Percentiles rank a stretch among this genome's conserved stretches.
These are phyloP conservation scores for Russula sp. DNA, from an alignment of 768 basidiomycete species.

Conservation along the genomic window DNA sequence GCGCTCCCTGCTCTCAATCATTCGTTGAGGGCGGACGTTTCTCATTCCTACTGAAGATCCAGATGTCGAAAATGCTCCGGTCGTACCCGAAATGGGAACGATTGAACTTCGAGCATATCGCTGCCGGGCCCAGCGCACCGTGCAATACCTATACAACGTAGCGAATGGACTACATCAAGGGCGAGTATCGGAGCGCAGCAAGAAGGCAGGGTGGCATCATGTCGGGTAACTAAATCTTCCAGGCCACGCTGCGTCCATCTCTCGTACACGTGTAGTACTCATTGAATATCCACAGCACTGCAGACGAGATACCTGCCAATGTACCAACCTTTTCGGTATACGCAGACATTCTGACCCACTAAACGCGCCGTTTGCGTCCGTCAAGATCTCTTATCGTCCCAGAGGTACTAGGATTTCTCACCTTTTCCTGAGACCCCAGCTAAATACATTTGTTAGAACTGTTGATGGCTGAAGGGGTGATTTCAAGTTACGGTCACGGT, in stretches of 20 bases:
- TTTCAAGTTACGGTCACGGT: not conserved
- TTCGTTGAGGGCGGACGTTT: not conserved
- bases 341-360: conserved; percentile 1
- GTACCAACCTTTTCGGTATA: not conserved
- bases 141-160: too few relatives aligned
- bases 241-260: not conserved
- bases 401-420: conserved; percentile 6
- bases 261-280: not conserved
- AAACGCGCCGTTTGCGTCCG: not conserved
- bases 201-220: conserved; percentile 27
- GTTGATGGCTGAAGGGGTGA: conserved; percentile 22
- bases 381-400: conserved; percentile 24
- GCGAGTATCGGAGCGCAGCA: conserved; percentile 23
- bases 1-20: not conserved
- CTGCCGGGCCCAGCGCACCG: not conserved
- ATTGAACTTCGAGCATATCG: conserved; percentile 22
- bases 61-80: conserved; percentile 17
- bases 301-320: conserved; percentile 3
- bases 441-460: conserved; percentile 5
- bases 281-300: conserved; percentile 10
- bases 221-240: conserved; percentile 1
- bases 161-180: not conserved
- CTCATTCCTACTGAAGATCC: conserved; percentile 1
- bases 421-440: not conserved
- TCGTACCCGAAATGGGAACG: conserved; percentile 17